Conservation (phyloP, 805 yeast species). For the Helenozyma rhizophorensis region DNA sequence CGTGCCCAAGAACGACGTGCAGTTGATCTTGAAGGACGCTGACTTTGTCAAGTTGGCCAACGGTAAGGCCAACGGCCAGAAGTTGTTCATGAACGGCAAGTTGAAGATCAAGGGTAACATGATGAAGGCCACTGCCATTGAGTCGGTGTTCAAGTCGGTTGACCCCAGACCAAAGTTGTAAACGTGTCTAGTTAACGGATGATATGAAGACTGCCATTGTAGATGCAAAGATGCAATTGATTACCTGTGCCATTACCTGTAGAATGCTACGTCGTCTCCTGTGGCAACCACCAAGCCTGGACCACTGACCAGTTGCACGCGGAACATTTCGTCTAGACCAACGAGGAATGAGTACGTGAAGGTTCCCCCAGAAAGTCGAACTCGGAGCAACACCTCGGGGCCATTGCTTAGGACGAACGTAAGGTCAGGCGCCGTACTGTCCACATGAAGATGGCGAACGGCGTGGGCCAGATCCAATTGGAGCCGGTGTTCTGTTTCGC, state of each 20-base stretch:
- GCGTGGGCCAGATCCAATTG: slow-evolving; percentile 6
- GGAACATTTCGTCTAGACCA: slow-evolving; percentile 23
- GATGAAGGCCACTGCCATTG: slow-evolving; percentile 82
- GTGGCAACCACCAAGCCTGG: slow-evolving; percentile 7
- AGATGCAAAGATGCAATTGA: background rate
- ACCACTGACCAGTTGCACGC: slow-evolving; percentile 11
- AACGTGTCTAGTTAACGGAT: no score
- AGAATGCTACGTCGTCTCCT: slow-evolving; percentile 4
- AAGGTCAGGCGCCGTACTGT: background rate
- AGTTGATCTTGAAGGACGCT: slow-evolving; percentile 58
- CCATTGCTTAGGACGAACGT: slow-evolving; percentile 18
- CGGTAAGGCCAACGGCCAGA: slow-evolving; percentile 83
- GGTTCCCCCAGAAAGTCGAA: slow-evolving; percentile 4
- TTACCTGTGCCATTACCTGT: background rate
- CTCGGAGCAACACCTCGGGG: slow-evolving; percentile 20
- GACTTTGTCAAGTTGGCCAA: slow-evolving; percentile 67
- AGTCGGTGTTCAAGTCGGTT: slow-evolving; percentile 54
- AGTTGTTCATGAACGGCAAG: slow-evolving; percentile 78
- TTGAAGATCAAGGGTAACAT: slow-evolving; percentile 86
- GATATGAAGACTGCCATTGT: background rate
- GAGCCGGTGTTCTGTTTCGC: background rate
- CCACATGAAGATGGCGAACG: slow-evolving; percentile 4
- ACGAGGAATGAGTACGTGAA: slow-evolving; percentile 15
- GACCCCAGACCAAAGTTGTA: slow-evolving; percentile 43
- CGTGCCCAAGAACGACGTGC: slow-evolving; percentile 52